phyloP scores from a whole-genome alignment of 805 yeast species.

The Priceomyces medius region DNA sequence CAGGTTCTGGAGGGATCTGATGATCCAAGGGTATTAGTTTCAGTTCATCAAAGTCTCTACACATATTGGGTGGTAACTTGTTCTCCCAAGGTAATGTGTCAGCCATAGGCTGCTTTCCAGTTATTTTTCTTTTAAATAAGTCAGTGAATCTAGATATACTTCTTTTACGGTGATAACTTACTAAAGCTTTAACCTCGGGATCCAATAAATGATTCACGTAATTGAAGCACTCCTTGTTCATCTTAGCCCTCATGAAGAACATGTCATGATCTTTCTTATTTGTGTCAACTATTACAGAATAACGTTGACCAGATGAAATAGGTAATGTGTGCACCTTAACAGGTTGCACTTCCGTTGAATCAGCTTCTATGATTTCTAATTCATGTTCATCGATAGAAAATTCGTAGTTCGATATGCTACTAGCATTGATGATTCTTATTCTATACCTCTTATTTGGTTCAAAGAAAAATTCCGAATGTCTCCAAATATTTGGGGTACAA shows the following conservation, averaged over 20 bases:
- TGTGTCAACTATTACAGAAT: conserved; percentile 15
- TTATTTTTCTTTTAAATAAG: background rate
- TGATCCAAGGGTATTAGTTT: conserved; percentile 17
- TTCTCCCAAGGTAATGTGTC: conserved; percentile 1
- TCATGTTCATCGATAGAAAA: conserved; percentile 7
- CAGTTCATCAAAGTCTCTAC: conserved; percentile 23
- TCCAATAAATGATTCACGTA: conserved; percentile 31
- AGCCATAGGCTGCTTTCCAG: background rate
- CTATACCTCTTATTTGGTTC: conserved; percentile 6
- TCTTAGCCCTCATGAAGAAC: conserved; percentile 28
- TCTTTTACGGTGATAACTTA: conserved; percentile 21
- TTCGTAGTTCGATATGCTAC: conserved; percentile 4
- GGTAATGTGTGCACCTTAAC: conserved; percentile 12
- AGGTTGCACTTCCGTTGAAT: conserved; percentile 3
- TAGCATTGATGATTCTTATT: conserved; percentile 5
- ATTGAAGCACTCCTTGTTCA: conserved; percentile 36
- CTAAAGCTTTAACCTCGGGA: conserved; percentile 28
- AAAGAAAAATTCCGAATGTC: conserved; percentile 8
- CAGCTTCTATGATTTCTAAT: conserved; percentile 6
- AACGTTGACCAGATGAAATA: conserved; percentile 18
- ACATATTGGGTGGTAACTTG: conserved; percentile 8
- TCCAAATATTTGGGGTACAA: conserved; percentile 2
- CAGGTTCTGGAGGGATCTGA: conserved; percentile 18
- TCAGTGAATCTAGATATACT: background rate
- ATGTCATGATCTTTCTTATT: conserved; percentile 9